phyloP scores from a whole-genome alignment of 345 rosid species.

The Turritis glabra region DNA sequence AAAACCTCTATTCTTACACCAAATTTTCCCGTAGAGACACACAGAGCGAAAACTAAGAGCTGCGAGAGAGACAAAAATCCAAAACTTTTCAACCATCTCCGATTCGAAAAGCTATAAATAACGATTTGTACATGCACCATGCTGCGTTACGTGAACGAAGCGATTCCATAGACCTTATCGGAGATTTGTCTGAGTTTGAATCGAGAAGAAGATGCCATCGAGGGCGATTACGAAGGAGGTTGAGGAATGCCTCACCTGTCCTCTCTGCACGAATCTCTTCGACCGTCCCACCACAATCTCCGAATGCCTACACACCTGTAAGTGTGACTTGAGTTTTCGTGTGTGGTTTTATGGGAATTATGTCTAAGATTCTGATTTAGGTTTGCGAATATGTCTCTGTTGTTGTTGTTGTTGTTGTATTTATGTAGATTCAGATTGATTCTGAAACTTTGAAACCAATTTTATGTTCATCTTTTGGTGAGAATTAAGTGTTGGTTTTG shows the following conservation, averaged over 20 bases:
- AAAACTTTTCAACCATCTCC: background rate
- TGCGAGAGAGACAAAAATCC: background rate
- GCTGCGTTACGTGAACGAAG: conserved; percentile 40
- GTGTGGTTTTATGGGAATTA: background rate
- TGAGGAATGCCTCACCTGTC: background rate
- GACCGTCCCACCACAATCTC: conserved; percentile 18
- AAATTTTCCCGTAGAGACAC: background rate
- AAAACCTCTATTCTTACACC: conserved; percentile 18
- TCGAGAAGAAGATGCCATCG: background rate
- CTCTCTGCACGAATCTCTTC: conserved; percentile 12
- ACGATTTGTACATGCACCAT: conserved; percentile 39
- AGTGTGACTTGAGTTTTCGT: background rate
- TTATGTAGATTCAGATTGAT: background rate
- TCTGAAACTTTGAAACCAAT: background rate
- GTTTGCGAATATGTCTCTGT: background rate
- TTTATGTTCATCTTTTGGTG: background rate
- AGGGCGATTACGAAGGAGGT: background rate
- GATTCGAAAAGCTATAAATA: background rate
- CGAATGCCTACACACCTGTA: conserved; percentile 32
- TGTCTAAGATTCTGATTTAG: background rate
- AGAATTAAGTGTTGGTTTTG: background rate
- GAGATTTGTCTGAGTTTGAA: background rate
- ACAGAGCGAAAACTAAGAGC: background rate
- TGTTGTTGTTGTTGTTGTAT: background rate
- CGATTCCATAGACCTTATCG: conserved; percentile 40